phyloP scores from a whole-genome alignment of 2,329 filamentous ascomycete species.

The Sporothrix dimorphospora region DNA sequence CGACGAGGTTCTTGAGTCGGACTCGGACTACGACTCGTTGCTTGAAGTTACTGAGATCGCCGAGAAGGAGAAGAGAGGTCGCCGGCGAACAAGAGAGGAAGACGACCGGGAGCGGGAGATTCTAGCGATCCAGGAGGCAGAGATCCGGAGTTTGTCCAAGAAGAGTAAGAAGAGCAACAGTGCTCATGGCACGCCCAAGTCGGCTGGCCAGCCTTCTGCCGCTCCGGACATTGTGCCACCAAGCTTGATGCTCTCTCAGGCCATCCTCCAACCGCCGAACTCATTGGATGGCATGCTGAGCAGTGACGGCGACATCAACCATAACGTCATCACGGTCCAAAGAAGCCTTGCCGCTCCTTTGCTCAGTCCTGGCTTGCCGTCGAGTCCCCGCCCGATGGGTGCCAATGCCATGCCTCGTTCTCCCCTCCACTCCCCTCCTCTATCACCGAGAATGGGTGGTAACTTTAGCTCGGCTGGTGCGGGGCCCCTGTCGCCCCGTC shows the following conservation, averaged over 20 bases:
- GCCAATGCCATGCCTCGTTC: conserved; percentile 53
- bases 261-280: conserved; percentile 46
- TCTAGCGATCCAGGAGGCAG: conserved; percentile 66
- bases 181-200: conserved; percentile 52
- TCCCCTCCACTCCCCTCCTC: conserved; percentile 64
- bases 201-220: conserved; percentile 43
- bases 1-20: conserved; percentile 70
- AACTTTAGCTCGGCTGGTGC: conserved; percentile 32
- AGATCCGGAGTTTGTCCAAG: conserved; percentile 72
- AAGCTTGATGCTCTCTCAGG: conserved; percentile 45
- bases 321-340: background rate
- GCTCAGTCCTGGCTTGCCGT: conserved; percentile 62
- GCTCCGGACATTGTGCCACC: conserved; percentile 43
- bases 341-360: conserved; percentile 47
- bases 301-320: conserved; percentile 38
- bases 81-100: conserved; percentile 82
- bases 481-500: conserved; percentile 65
- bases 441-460: conserved; percentile 63
- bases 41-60: conserved; percentile 69
- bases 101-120: conserved; percentile 79
- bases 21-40: conserved; percentile 82
- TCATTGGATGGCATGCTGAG: conserved; percentile 59
- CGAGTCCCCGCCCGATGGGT: conserved; percentile 60
- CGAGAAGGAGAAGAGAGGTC: conserved; percentile 64
- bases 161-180: conserved; percentile 65